Evolutionary conservation across 2,329 filamentous ascomycete genomes (phyloP).

Genomic region (Trichoderma guizhouense): DNA sequence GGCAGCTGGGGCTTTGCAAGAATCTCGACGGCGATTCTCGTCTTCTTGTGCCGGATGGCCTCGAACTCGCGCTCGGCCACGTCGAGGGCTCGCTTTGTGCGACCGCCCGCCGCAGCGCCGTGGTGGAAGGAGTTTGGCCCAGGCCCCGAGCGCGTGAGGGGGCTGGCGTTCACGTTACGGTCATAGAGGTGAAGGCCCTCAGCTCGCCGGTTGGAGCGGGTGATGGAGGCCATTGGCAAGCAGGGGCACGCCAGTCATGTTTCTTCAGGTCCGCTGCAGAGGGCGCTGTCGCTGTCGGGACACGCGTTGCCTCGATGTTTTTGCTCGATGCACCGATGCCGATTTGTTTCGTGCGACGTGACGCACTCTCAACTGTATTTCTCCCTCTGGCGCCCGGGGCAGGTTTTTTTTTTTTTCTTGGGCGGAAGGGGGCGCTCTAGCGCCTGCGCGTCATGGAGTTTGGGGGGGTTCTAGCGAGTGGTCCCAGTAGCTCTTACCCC

Average conservation of each 20-base stretch:
- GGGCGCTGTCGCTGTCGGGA: slow-evolving; percentile 18
- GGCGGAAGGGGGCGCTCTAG: slow-evolving; percentile 14
- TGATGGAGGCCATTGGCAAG: slow-evolving; percentile 50
- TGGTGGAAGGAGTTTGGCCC: slow-evolving; percentile 19
- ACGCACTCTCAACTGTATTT: slow-evolving; percentile 5
- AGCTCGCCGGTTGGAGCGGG: slow-evolving; percentile 49
- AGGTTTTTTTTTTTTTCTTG: background rate
- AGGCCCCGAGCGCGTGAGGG: slow-evolving; percentile 25
- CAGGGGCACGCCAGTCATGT: slow-evolving; percentile 36
- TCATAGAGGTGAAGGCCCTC: slow-evolving; percentile 42
- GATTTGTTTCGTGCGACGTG: slow-evolving; percentile 19
- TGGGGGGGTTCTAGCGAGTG: slow-evolving; percentile 9
- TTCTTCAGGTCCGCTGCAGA: slow-evolving; percentile 24
- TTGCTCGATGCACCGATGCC: slow-evolving; percentile 14
- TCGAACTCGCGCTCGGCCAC: slow-evolving; percentile 43
- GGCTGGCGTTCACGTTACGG: slow-evolving; percentile 28
- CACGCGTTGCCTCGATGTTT: slow-evolving; percentile 20
- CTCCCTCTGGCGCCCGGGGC: background rate
- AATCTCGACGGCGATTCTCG: slow-evolving; percentile 53
- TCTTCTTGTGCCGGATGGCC: slow-evolving; percentile 45
- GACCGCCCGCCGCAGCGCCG: slow-evolving; percentile 33
- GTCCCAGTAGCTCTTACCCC: slow-evolving; percentile 2
- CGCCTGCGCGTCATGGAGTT: slow-evolving; percentile 15
- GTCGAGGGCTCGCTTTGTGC: slow-evolving; percentile 50
- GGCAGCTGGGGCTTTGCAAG: slow-evolving; percentile 32